Evolutionary conservation across 1,284 basidiomycete species (phyloP).

Genomic region (Papiliotrema fonsecae): DNA sequence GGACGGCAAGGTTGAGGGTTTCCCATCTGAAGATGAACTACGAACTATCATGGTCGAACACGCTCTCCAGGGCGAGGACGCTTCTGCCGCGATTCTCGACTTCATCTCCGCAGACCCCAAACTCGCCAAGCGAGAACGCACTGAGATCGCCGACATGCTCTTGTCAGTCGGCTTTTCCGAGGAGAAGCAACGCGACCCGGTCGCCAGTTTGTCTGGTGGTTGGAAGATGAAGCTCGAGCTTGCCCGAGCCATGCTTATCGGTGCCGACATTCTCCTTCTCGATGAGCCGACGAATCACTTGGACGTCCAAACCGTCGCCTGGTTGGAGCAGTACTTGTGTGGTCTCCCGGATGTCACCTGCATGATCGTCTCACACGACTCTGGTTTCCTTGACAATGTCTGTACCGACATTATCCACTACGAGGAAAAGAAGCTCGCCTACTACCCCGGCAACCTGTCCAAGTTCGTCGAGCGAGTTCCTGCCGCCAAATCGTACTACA

Average conservation of each 20-base stretch:
- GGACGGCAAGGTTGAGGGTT: constrained; percentile 90
- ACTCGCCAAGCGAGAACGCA: constrained; percentile 57
- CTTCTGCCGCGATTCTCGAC: constrained; percentile 72
- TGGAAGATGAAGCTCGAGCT: constrained; percentile 97
- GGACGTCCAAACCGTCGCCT: constrained; percentile 83
- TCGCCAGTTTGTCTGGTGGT: constrained; percentile 89
- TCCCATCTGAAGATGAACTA: constrained; percentile 81
- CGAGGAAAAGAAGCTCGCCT: constrained; percentile 92
- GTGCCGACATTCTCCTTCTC: constrained; percentile 82
- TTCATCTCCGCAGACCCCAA: constrained; percentile 66
- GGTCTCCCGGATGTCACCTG: constrained; percentile 80
- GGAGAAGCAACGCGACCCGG: constrained; percentile 73
- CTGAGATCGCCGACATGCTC: constrained; percentile 72
- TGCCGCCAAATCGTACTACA: constrained; percentile 96
- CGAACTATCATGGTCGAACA: constrained; percentile 95
- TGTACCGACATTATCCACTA: constrained; percentile 98
- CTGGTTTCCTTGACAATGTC: constrained; percentile 92
- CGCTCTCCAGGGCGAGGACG: constrained; percentile 88
- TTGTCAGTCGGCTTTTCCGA: constrained; percentile 88
- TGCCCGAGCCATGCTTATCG: constrained; percentile 91
- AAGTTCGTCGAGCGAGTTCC: constrained; percentile 88
- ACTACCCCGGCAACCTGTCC: constrained; percentile 92
- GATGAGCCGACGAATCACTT: constrained; percentile 54
- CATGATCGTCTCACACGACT: constrained; percentile 96
- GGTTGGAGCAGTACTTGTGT: constrained; percentile 87